These are phyloP conservation scores for Podospora anserina DNA, from an alignment of 495 filamentous ascomycete species.

Conservation along the genomic window DNA sequence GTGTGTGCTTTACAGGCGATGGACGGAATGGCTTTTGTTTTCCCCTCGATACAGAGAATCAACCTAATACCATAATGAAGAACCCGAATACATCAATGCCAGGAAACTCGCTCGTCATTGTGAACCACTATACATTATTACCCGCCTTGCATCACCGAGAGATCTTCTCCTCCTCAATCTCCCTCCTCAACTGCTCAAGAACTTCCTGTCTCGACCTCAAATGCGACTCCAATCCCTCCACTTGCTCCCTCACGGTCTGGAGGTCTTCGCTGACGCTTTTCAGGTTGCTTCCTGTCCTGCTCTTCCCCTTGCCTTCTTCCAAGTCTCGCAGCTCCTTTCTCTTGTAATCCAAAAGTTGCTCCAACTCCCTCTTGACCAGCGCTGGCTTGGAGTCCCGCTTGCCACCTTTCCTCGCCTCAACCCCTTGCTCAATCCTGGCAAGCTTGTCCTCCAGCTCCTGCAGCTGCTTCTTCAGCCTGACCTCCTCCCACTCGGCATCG, in stretches of 20 bases:
- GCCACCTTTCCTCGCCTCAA: constrained; percentile 36
- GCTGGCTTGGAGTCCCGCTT: constrained; percentile 69
- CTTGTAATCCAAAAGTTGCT: constrained; percentile 83
- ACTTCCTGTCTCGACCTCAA: constrained; percentile 57
- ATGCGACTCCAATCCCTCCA: constrained; percentile 65
- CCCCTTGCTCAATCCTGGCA: constrained; percentile 64
- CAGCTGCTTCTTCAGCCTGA: constrained; percentile 86
- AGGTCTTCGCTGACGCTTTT: constrained; percentile 65
- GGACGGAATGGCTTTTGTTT: not conserved
- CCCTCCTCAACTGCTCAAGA: constrained; percentile 54
- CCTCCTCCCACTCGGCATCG: constrained; percentile 91
- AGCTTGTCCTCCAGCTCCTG: constrained; percentile 82
- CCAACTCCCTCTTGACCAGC: constrained; percentile 87
- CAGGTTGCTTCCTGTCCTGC: constrained; percentile 56
- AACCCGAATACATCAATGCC: not conserved
- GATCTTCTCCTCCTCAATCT: constrained; percentile 64
- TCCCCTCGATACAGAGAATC: not conserved
- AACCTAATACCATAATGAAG: not conserved
- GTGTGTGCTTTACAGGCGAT: not conserved
- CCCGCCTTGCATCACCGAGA: constrained; percentile 29
- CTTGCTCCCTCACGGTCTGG: constrained; percentile 70
- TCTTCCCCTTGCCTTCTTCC: constrained; percentile 74
- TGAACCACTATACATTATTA: not conserved
- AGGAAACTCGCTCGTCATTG: not conserved
- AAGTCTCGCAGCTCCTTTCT: constrained; percentile 60